Evolutionary conservation across 2,329 filamentous ascomycete genomes (phyloP).

Genomic region (Trichoderma endophyticum): DNA sequence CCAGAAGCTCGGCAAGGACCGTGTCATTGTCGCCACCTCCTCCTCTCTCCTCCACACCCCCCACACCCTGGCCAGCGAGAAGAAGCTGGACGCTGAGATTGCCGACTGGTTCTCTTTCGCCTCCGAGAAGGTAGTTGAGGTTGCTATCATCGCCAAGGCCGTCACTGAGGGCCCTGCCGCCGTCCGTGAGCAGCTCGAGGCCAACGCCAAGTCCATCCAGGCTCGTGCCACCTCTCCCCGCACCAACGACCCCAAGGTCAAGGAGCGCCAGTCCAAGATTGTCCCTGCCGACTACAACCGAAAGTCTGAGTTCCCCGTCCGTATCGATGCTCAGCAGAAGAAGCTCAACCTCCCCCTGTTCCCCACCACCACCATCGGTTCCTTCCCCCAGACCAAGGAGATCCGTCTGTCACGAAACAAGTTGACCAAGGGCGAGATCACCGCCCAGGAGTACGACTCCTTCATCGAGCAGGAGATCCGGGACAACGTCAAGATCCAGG

Average conservation of each 20-base stretch:
- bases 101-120: slow-evolving; percentile 99
- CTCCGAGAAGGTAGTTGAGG: slow-evolving; percentile 86
- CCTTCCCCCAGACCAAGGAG: slow-evolving; percentile 99
- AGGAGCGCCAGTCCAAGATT: slow-evolving; percentile 90
- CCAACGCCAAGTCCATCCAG: slow-evolving; percentile 92
- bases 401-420: slow-evolving; percentile 96
- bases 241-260: slow-evolving; percentile 96
- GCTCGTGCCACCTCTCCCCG: slow-evolving; percentile 86
- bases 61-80: slow-evolving; percentile 97
- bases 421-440: slow-evolving; percentile 98
- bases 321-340: slow-evolving; percentile 85
- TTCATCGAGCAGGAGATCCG: slow-evolving; percentile 99
- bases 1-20: slow-evolving; percentile 94
- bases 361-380: slow-evolving; percentile 98
- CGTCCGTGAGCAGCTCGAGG: slow-evolving; percentile 85
- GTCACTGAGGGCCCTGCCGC: slow-evolving; percentile 87
- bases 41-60: slow-evolving; percentile 97
- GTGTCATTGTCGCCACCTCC: slow-evolving; percentile 94
- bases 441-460: slow-evolving; percentile 86
- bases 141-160: slow-evolving; percentile 93
- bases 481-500: slow-evolving; percentile 92
- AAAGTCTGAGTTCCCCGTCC: slow-evolving; percentile 80
- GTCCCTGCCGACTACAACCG: slow-evolving; percentile 84
- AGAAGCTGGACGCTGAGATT: slow-evolving; percentile 93
- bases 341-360: slow-evolving; percentile 92